A percentile compares a stretch with the other conserved stretches of the same genome.
Conservation (phyloP, 345 rosid genomes). For the Moringa oleifera region DNA sequence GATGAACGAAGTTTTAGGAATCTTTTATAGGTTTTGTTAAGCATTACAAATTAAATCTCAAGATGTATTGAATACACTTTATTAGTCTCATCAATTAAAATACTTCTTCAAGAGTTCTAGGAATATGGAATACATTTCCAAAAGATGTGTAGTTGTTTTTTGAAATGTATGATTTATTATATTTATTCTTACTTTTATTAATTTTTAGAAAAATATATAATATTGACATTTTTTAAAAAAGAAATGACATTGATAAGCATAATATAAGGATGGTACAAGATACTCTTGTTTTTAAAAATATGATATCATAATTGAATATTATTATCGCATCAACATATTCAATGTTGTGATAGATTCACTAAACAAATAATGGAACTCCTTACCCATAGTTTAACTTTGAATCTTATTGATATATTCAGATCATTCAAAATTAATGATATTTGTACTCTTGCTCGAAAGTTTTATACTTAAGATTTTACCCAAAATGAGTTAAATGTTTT, state of each 20-base stretch:
- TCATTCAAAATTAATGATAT: no score
- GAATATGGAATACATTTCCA: neutral
- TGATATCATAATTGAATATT: no score
- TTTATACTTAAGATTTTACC: no score
- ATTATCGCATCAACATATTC: no score
- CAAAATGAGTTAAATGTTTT: no score
- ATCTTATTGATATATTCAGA: neutral
- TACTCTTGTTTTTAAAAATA: no score
- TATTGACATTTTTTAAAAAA: no score
- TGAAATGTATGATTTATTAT: neutral
- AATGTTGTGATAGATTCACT: neutral
- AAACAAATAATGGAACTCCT: neutral
- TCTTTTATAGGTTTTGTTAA: neutral
- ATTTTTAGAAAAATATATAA: no score
- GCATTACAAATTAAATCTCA: neutral
- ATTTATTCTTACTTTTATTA: neutral
- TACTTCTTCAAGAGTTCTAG: neutral
- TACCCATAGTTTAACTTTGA: neutral
- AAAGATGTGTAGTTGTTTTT: neutral
- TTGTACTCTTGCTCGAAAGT: no score
- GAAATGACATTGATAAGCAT: neutral
- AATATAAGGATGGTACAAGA: no score
- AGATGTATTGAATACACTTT: neutral
- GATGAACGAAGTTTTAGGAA: neutral
- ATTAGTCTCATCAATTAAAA: neutral